Evolutionary conservation across 148 eudicot species (phyloP), one percentile per base, ranked within the genome.

Genomic region (Drosera capensis): DNA sequence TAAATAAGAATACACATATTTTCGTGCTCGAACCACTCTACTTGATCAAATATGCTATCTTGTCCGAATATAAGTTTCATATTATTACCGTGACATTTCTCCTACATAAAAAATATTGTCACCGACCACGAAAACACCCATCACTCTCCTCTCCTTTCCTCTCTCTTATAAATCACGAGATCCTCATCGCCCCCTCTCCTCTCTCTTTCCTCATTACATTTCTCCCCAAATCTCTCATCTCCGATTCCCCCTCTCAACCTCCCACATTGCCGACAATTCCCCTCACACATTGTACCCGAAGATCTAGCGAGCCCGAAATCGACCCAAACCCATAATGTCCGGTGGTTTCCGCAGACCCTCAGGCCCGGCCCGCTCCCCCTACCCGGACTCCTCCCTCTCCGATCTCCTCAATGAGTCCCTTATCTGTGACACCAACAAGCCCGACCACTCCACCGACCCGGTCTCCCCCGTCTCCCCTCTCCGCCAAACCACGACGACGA

Each of bases 141-240:
- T n/a, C n/a, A n/a, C n/a, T n/a, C n/a, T n/a, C n/a, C n/a, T n/a
- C n/a, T 83, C 82, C 68, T 79, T 78, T 65, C 78, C 70, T 83
- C 78, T 4, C 24, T 57, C 75, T 65, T 72, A 67, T 54, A 46
- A 25, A 56, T 82, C 94, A 83, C 94, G 78, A 76, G 94, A 83
- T 79, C 87, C 78, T 77, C 78, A 45, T 59, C 63, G 49, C 48
- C 57, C 31, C 49, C 28, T 39, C 31, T 24, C 19, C 23, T 26
- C 16, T 42, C 20, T 42, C 20, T 36, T 15, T 38, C n/a, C 25
- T 50, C 43, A 22, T 29, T 48, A 11, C 12, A 17, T 53, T 36
- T 39, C 25, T 30, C 31, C 2, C 21, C 23, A 17, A 17, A n/a
- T n/a, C n/a, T n/a, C n/a, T 41, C 45, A 22, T 15, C n/a, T 6